Base-by-base conservation (phyloP, 2,329 filamentous ascomycete species). In the Microascus cirrosus region DNA sequence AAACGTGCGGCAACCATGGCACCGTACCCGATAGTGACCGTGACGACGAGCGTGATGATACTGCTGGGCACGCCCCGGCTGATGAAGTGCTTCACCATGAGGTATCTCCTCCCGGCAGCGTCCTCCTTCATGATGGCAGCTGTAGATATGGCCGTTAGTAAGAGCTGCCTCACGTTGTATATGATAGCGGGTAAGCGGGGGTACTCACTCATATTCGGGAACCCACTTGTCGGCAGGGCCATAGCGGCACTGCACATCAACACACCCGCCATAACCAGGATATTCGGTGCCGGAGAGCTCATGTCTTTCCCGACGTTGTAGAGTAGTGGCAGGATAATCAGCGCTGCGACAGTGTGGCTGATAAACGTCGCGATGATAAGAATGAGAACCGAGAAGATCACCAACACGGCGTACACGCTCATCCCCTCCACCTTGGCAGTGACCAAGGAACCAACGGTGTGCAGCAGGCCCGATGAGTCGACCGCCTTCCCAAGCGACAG, bases 71-170 rank as follows among this genome's bases (percentile, higher is more conserved):
- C 83, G 67, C 94, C 94, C n/a, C 92, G 79, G 56, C 88, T 95
- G 66, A 99, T 86, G 72, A 99, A 99, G 70, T 99, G 94, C 68
- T 88, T 89, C 56, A 99, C 95, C 60, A 87, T 80, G 57, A 99
- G 80, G 68, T 99, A 99, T 58, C 94, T 81, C 69, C 95, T 90
- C 10, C 94, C 94, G 0, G 92, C 95, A 0, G 89, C 82, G 66
- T 99, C 93, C 73, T 99, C 94, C 79, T 97, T 97, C 94, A 99
- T 97, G 66, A 99, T 97, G 3, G 94, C 94, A 67, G 94, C 90
- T 95, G 55, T 18, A 24, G 24, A 12, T 11, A 11, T 3, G 11
- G 5, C n/a, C 36, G 36, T 42, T 42, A 42, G n/a, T 13, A 11
- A 50, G n/a, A 24, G 18, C 45, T 24, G 5, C 2, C 8, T 24